A percentile compares a stretch with the other conserved stretches of the same genome.
These are phyloP conservation scores for Penicillium brasilianum DNA, from an alignment of 2,329 filamentous ascomycete species.

Conservation along the genomic window DNA sequence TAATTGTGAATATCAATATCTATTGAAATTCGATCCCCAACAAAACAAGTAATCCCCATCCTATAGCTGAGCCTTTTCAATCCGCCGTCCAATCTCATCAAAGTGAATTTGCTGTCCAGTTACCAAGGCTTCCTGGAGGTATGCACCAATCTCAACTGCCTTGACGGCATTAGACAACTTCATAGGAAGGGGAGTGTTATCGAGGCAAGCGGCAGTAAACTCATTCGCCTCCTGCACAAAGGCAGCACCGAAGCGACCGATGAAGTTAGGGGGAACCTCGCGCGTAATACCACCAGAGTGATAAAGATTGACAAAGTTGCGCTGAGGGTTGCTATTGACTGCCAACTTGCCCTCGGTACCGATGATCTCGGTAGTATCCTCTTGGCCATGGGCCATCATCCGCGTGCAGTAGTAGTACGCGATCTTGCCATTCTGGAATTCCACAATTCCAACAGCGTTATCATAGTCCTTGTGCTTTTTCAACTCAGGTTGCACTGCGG, in stretches of 20 bases:
- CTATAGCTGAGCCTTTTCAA: slow-evolving; percentile 44
- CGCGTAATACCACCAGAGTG: slow-evolving; percentile 59
- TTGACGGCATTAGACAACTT: slow-evolving; percentile 63
- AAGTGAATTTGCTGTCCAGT: slow-evolving; percentile 62
- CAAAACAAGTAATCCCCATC: background rate
- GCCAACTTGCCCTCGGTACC: slow-evolving; percentile 68
- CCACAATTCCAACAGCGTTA: slow-evolving; percentile 67
- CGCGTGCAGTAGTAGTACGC: slow-evolving; percentile 67
- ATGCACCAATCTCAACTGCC: slow-evolving; percentile 63
- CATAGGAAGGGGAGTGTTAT: slow-evolving; percentile 61
- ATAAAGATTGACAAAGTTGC: slow-evolving; percentile 62
- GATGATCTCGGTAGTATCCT: slow-evolving; percentile 70
- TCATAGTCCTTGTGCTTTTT: slow-evolving; percentile 63
- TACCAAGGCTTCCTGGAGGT: slow-evolving; percentile 60
- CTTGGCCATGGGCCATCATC: slow-evolving; percentile 70
- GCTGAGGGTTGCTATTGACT: slow-evolving; percentile 64
- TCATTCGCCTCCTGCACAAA: slow-evolving; percentile 69
- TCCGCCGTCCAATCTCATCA: slow-evolving; percentile 57
- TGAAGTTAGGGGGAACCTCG: slow-evolving; percentile 67
- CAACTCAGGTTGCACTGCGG: slow-evolving; percentile 62
- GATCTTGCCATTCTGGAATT: slow-evolving; percentile 67
- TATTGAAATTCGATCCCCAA: background rate
- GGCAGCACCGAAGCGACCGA: slow-evolving; percentile 65
- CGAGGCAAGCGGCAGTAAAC: slow-evolving; percentile 64
- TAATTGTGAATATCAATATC: too few species aligned